Evolutionary conservation across 164 flowering plant genomes (phyloP).

Genomic region (Brasenia schreberi): DNA sequence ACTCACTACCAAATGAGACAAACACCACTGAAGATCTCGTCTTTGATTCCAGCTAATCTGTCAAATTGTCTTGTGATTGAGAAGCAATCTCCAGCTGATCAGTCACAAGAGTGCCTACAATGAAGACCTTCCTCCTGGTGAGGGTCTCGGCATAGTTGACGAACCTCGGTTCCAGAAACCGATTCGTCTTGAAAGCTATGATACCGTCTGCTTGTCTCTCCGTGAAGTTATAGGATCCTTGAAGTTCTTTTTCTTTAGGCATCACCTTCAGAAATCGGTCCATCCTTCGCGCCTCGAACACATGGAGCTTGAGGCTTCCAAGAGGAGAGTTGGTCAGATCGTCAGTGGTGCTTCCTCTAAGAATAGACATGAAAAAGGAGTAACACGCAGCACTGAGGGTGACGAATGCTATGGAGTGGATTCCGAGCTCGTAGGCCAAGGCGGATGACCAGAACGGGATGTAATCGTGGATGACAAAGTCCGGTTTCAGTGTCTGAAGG

Average conservation of each 20-base stretch:
- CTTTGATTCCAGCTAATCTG: conserved; percentile 21
- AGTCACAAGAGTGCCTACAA: conserved; percentile 25
- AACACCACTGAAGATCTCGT: conserved; percentile 14
- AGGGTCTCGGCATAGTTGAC: conserved; percentile 10
- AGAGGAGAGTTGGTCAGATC: conserved; percentile 3
- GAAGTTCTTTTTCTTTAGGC: neutral
- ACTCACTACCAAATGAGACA: conserved; percentile 34
- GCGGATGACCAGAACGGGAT: conserved; percentile 20
- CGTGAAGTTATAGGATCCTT: conserved; percentile 5
- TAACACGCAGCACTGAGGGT: neutral
- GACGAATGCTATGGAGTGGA: neutral
- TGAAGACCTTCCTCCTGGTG: conserved; percentile 10
- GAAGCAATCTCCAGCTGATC: neutral
- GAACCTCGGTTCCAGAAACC: conserved; percentile 24
- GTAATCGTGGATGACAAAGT: conserved; percentile 15
- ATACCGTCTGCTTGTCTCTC: conserved; percentile 4
- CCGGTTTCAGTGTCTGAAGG: conserved; percentile 13
- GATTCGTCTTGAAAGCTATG: conserved; percentile 13
- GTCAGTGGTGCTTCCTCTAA: neutral
- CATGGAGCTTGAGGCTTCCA: conserved; percentile 6
- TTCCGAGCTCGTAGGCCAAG: neutral
- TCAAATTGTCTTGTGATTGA: conserved; percentile 1
- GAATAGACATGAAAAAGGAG: neutral
- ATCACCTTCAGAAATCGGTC: neutral
- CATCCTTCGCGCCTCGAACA: conserved; percentile 1